Base-by-base conservation (phyloP, 345 rosid genomes). In the Eucalyptus melliodora region DNA sequence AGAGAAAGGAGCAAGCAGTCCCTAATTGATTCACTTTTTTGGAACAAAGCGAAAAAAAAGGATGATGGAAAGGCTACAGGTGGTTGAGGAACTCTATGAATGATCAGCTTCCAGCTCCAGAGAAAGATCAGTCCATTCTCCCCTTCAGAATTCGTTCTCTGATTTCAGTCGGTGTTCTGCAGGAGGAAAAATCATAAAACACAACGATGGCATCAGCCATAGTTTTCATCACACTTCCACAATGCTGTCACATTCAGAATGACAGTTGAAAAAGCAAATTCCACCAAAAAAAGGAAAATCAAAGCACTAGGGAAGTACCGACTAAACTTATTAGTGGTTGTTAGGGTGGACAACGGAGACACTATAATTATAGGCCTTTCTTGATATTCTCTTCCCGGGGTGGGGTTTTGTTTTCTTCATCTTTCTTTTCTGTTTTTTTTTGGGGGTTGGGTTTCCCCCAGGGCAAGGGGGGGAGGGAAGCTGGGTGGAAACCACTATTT, bases 101-200 rank as follows among this genome's bases (percentile, higher is more conserved):
- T 21, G 83, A 40, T 77, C 83, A 77, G 83, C 83, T 77, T 77
- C 83, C 45, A 85, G 26, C 90, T 49, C 53, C 81, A 49, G 30
- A 40, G 81, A 85, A 9, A 86, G 77, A 83, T 96, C 92, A 97
- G 91, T 98, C 99, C 98, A 97, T 98, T 92, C 99, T 96, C 91
- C 99, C 99, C 93, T 98, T 98, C 90, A 98, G 94, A 92, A 96
- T 96, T 91, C 94, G 92, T 91, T 98, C 98, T 91, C 89, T 96
- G 87, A 96, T 92, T 93, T 97, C 99, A 3, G 97, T 94, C 7
- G 99, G 97, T 56, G 99, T 96, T 34, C 99, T 98, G 97, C 91
- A 94, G 45, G 53, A 53, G 10, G 30, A 44, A n/a, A 19, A 47
- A 8, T 56, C 0, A 67, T 16, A 88, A 19, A 42, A 12, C 19